Conservation (phyloP, 495 filamentous ascomycete genomes). For the Schizothecium vesticola region DNA sequence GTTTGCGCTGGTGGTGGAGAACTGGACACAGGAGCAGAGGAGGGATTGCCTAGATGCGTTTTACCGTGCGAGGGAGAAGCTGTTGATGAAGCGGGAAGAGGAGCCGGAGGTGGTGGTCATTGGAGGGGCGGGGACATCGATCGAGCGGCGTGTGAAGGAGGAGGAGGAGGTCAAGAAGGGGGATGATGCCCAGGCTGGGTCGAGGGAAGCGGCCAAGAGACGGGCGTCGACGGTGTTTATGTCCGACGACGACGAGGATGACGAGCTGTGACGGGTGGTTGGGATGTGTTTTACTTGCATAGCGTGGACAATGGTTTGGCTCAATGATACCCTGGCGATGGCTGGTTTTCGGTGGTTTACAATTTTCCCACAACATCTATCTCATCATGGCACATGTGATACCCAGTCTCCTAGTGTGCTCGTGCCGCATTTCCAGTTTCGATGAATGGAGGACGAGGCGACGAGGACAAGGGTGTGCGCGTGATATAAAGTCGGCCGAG, state of each 20-base stretch:
- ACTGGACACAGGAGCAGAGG: slow-evolving; percentile 84
- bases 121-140: background rate
- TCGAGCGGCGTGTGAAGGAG: background rate
- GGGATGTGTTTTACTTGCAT: background rate
- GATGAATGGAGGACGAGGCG: background rate
- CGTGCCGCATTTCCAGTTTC: background rate
- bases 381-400: background rate
- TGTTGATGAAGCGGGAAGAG: slow-evolving; percentile 25
- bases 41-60: slow-evolving; percentile 75
- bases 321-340: background rate
- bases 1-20: slow-evolving; percentile 90
- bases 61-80: slow-evolving; percentile 53
- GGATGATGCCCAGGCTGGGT: background rate
- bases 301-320: background rate
- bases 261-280: slow-evolving; percentile 13
- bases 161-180: background rate
- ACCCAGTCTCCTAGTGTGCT: background rate
- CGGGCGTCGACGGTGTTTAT: slow-evolving; percentile 3
- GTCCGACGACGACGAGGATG: slow-evolving; percentile 16
- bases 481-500: background rate
- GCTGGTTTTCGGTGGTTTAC: background rate
- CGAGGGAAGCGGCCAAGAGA: background rate
- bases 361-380: background rate
- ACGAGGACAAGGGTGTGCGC: background rate
- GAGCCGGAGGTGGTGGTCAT: slow-evolving; percentile 13